Base-by-base conservation (phyloP, 2,329 filamentous ascomycete genomes). In the Apiospora kogelbergensis region DNA sequence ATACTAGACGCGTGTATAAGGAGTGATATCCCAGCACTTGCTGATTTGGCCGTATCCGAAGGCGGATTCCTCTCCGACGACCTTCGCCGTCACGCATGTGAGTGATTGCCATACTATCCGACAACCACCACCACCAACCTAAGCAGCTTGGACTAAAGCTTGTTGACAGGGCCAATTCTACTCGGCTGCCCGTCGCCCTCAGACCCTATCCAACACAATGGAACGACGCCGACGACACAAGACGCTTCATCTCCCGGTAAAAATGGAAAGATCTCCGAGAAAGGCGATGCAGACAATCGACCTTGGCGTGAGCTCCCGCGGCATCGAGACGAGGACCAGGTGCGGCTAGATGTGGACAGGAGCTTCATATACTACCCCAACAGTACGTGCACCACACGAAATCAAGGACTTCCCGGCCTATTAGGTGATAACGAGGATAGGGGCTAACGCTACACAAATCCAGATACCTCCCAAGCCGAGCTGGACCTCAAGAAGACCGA, bases 291-390 rank as follows among this genome's bases (percentile, higher is more conserved):
- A 2, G 68, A 70, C 20, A 72, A 74, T 20, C 11, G 17, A 17
- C 22, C 17, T 63, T 93, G 91, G 91, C 82, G 83, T 71, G 77
- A 84, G n/a, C 82, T 97, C 48, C 88, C 91, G 40, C 85, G 81
- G n/a, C 96, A 99, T 81, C 84, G 83, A 42, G 96, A 99, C 76
- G 96, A 99, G 80, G 90, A 92, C 65, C 96, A 99, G 81, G 94
- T 99, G 46, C 88, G 91, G 76, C 86, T 98, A 64, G 96, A 99
- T 78, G 96, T 99, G 68, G 90, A 98, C 80, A 89, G 96, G 68
- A 95, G 96, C n/a, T 99, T 99, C 81, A 92, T 98, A 70, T 97
- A 98, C 82, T 99, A 99, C 79, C 96, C 96, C 15, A 87, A 88
- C 71, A 88, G 94, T 96, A 85, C 75, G 86, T 37, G 30, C 2